Evolutionary conservation across 1,139 yeast species (phyloP).

Genomic region (Candida frijolesensis): DNA sequence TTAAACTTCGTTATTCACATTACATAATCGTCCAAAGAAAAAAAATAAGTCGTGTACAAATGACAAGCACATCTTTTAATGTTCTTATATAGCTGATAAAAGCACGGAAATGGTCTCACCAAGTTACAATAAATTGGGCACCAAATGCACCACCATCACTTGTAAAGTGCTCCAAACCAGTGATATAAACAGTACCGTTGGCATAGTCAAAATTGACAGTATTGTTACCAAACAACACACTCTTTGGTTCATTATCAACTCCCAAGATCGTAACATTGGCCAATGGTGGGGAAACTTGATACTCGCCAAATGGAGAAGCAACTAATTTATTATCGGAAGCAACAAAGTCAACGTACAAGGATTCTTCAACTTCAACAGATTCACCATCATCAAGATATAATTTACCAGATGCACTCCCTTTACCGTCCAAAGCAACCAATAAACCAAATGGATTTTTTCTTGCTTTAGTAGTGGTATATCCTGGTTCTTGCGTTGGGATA

Average conservation of each 20-base stretch:
- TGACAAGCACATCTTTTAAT: too few species aligned
- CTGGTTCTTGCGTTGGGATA: slow-evolving; percentile 31
- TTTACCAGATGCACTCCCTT: slow-evolving; percentile 21
- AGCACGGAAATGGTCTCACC: background rate
- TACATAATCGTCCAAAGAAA: too few species aligned
- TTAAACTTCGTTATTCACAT: too few species aligned
- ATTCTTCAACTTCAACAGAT: slow-evolving; percentile 20
- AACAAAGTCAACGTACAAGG: slow-evolving; percentile 22
- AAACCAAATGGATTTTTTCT: slow-evolving; percentile 31
- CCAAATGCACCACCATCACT: slow-evolving; percentile 17
- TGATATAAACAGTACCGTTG: slow-evolving; percentile 19
- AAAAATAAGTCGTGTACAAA: too few species aligned
- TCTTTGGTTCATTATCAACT: slow-evolving; percentile 21
- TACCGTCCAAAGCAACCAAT: slow-evolving; percentile 27
- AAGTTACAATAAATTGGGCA: background rate
- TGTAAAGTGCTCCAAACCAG: slow-evolving; percentile 19
- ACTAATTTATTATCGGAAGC: slow-evolving; percentile 18
- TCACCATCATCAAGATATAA: slow-evolving; percentile 33
- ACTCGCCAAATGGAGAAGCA: slow-evolving; percentile 21
- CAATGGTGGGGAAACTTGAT: slow-evolving; percentile 22
- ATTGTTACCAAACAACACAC: slow-evolving; percentile 19
- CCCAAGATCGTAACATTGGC: slow-evolving; percentile 30
- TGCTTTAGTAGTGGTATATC: slow-evolving; percentile 29
- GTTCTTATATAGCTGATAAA: too few species aligned
- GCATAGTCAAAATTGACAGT: slow-evolving; percentile 17